Conservation (phyloP, 2,329 filamentous ascomycete genomes). For the Phaeosphaeria sp. region DNA sequence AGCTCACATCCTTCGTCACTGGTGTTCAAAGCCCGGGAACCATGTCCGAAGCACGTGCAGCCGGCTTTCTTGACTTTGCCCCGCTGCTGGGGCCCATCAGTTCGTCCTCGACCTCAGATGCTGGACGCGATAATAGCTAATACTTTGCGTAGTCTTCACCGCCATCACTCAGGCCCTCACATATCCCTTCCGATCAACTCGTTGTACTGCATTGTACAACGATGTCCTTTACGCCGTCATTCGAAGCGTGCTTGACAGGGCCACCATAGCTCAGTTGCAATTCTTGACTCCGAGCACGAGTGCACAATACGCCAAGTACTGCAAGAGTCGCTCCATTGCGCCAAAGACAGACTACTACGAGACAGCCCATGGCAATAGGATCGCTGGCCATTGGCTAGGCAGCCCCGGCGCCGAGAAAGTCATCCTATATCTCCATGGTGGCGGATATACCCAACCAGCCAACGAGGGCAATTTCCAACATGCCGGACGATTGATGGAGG, state of each 20-base stretch:
- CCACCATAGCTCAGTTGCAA: conserved; percentile 29
- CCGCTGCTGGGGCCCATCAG: conserved; percentile 7
- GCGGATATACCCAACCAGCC: conserved; percentile 27
- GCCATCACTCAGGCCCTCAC: conserved; percentile 18
- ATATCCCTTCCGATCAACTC: conserved; percentile 22
- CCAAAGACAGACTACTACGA: conserved; percentile 17
- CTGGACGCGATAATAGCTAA: background rate
- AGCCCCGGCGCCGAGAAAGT: conserved; percentile 23
- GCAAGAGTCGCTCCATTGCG: conserved; percentile 13
- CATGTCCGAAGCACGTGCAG: background rate
- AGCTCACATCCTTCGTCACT: background rate
- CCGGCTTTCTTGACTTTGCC: background rate
- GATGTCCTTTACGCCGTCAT: conserved; percentile 26
- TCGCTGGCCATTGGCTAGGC: conserved; percentile 34
- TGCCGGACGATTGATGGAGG: conserved; percentile 12
- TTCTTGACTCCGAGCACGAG: conserved; percentile 23
- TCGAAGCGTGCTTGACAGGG: conserved; percentile 17
- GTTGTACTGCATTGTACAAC: conserved; percentile 15
- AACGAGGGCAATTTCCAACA: conserved; percentile 17
- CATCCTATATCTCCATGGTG: conserved; percentile 31
- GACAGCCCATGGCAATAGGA: conserved; percentile 4
- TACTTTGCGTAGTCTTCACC: conserved; percentile 11
- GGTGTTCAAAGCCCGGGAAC: background rate
- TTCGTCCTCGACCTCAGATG: background rate
- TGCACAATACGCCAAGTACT: conserved; percentile 18